Conservation (phyloP, 2,329 filamentous ascomycete species). For the Ophiocordyceps camponoti-rufipedis region DNA sequence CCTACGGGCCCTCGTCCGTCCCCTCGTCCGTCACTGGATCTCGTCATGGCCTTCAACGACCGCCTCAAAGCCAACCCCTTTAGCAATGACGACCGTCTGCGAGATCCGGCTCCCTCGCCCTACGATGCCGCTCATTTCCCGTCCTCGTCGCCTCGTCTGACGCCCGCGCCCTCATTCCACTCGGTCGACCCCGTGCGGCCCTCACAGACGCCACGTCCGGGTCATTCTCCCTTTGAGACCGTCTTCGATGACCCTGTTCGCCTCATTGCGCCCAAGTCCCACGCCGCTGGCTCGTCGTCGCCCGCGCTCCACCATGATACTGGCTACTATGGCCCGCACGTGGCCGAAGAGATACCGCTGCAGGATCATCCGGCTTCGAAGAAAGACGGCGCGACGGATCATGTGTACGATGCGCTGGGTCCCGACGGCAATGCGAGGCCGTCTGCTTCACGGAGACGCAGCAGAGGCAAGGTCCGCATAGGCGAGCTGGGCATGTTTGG, state of each 20-base stretch:
- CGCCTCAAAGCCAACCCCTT: slow-evolving; percentile 39
- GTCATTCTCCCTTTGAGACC: slow-evolving; percentile 40
- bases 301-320: slow-evolving; percentile 30
- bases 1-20: neutral
- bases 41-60: slow-evolving; percentile 41
- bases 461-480: slow-evolving; percentile 29
- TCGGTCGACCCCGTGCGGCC: slow-evolving; percentile 5
- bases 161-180: slow-evolving; percentile 20
- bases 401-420: slow-evolving; percentile 40
- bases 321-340: slow-evolving; percentile 32
- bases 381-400: slow-evolving; percentile 29
- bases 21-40: neutral
- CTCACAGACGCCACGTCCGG: slow-evolving; percentile 7
- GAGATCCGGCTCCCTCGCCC: slow-evolving; percentile 20
- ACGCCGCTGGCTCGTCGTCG: slow-evolving; percentile 18
- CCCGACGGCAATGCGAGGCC: slow-evolving; percentile 7
- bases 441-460: slow-evolving; percentile 7
- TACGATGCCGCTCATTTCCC: slow-evolving; percentile 20
- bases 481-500: slow-evolving; percentile 43
- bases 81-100: slow-evolving; percentile 9
- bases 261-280: slow-evolving; percentile 27
- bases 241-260: slow-evolving; percentile 53
- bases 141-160: slow-evolving; percentile 23
- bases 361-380: slow-evolving; percentile 26
- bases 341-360: slow-evolving; percentile 37